Percentiles rank a stretch among this genome's conserved stretches.
These are phyloP conservation scores for Gastrolobium villosum DNA, from an alignment of 306 rosid species.

Conservation along the genomic window DNA sequence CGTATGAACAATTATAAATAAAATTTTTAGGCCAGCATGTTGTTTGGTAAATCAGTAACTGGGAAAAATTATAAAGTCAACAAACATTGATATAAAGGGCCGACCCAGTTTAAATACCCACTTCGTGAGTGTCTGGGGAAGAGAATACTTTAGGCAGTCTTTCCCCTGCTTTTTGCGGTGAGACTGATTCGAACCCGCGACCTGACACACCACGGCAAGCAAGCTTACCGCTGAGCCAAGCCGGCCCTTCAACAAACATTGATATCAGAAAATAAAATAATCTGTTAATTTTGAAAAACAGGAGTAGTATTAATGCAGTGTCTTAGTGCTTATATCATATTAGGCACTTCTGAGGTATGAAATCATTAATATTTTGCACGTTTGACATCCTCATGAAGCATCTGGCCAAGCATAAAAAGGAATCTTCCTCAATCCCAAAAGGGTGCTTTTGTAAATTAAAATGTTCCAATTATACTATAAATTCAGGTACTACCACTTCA, in stretches of 20 bases:
- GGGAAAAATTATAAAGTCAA: neutral
- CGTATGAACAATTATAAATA: neutral
- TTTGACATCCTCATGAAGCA: slow-evolving; percentile 52
- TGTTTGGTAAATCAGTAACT: neutral
- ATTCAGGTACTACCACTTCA: slow-evolving; percentile 38
- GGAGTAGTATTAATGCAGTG: neutral
- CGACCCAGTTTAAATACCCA: no score
- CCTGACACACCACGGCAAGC: no score
- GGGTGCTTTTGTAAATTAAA: slow-evolving; percentile 55
- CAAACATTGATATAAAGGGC: neutral
- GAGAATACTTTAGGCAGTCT: no score
- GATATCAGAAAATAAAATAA: neutral
- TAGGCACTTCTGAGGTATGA: neutral
- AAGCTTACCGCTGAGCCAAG: no score
- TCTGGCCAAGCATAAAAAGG: slow-evolving; percentile 46
- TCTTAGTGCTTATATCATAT: neutral
- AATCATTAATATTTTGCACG: slow-evolving; percentile 20
- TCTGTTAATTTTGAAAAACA: neutral
- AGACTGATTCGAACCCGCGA: no score
- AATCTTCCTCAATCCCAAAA: slow-evolving; percentile 49
- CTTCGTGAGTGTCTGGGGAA: no score
- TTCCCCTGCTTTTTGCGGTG: no score
- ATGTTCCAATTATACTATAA: slow-evolving; percentile 46
- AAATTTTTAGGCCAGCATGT: neutral
- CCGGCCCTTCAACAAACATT: neutral